Evolutionary conservation across 139 green algal genomes (phyloP).

Genomic region (Gonium pectorale): DNA sequence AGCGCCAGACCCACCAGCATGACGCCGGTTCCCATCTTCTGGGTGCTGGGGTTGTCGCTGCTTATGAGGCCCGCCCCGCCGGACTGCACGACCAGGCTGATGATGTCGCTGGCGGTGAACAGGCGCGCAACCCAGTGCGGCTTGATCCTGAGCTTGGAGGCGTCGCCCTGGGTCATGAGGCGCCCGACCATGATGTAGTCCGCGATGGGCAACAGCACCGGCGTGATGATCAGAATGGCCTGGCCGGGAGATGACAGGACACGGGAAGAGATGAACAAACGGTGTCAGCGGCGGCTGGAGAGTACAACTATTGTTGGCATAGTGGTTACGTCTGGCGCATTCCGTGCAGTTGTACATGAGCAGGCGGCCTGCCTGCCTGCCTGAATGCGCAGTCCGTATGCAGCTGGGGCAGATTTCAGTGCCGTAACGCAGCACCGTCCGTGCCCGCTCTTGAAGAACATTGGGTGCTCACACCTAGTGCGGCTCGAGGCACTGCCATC

Average conservation of each 20-base stretch:
- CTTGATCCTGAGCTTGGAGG: not conserved
- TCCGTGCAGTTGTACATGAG: not conserved
- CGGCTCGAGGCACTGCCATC: not conserved
- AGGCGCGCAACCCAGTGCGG: conserved; percentile 11
- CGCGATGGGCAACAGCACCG: conserved; percentile 48
- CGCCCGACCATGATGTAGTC: conserved; percentile 45
- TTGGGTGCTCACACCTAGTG: no score
- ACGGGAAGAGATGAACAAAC: not conserved
- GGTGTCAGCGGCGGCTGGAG: not conserved
- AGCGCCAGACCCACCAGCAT: conserved; percentile 23
- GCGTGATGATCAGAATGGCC: conserved; percentile 49
- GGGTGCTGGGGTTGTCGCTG: not conserved
- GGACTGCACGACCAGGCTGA: conserved; percentile 37
- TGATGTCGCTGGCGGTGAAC: conserved; percentile 32
- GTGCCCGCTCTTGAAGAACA: no score
- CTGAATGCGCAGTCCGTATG: not conserved
- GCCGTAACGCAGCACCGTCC: no score
- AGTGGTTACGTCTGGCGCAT: not conserved
- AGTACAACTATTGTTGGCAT: not conserved
- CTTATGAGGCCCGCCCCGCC: not conserved
- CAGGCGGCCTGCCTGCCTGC: not conserved
- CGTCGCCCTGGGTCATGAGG: conserved; percentile 31
- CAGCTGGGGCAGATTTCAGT: not conserved
- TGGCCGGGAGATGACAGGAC: conserved; percentile 40
- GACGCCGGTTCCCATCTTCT: not conserved